A percentile compares a stretch with the other conserved stretches of the same genome.
These are phyloP conservation scores for Monascus purpureus DNA, from an alignment of 495 filamentous ascomycete species.

Conservation along the genomic window DNA sequence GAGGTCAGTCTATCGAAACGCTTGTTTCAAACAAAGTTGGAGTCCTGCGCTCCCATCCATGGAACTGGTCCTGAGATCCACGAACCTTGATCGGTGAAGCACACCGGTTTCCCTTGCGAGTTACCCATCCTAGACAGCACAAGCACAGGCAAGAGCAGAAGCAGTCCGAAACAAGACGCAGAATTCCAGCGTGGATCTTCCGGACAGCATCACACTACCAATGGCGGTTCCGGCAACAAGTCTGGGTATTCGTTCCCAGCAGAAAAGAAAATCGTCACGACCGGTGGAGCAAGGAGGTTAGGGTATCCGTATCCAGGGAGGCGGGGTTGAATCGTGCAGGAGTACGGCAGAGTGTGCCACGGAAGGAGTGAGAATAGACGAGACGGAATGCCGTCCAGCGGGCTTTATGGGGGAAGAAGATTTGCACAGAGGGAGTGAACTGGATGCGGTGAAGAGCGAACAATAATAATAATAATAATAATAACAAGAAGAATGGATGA, in stretches of 20 bases:
- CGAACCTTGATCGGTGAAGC: slow-evolving; percentile 85
- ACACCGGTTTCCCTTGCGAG: slow-evolving; percentile 81
- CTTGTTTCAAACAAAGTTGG: not conserved
- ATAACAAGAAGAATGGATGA: no score
- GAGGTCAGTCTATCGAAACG: not conserved
- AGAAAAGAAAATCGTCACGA: slow-evolving; percentile 3
- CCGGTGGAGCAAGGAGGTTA: slow-evolving; percentile 2
- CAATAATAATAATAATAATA: no score
- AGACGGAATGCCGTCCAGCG: no score
- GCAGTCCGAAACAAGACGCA: not conserved
- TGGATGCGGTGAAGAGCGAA: no score
- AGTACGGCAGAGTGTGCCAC: no score
- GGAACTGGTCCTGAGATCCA: slow-evolving; percentile 6
- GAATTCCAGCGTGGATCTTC: slow-evolving; percentile 10
- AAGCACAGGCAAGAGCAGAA: slow-evolving; percentile 7
- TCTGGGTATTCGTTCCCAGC: slow-evolving; percentile 3
- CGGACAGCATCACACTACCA: slow-evolving; percentile 23
- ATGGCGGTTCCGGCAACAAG: not conserved
- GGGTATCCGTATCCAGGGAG: no score
- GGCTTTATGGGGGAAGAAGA: no score
- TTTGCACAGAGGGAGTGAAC: no score
- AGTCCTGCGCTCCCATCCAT: not conserved
- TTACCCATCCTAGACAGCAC: slow-evolving; percentile 92
- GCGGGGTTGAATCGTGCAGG: no score
- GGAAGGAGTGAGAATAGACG: no score